A percentile compares a stretch with the other conserved stretches of the same genome.
Evolutionary conservation across 768 basidiomycete genomes (phyloP).

Genomic region (Gyrodon lividus): DNA sequence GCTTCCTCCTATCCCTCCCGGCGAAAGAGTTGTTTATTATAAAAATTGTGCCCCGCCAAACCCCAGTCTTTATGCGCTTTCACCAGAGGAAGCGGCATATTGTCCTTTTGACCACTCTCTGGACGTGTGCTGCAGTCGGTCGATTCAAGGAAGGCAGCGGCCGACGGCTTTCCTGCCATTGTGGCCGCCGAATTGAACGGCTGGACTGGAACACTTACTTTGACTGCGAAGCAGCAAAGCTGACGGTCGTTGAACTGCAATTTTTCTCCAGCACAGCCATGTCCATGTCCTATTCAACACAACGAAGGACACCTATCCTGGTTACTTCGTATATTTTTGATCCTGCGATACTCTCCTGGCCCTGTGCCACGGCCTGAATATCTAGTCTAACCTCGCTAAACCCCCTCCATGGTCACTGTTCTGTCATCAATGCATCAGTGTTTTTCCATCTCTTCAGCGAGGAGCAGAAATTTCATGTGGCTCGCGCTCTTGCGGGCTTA

Average conservation of each 20-base stretch:
- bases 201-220: constrained; percentile 27
- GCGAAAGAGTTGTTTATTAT: no score
- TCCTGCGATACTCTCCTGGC: constrained; percentile 35
- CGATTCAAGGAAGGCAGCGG: constrained; percentile 36
- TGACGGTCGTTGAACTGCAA: constrained; percentile 25
- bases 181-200: constrained; percentile 32
- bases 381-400: constrained; percentile 37
- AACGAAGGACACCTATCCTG: constrained; percentile 49
- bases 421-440: no score
- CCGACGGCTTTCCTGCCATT: constrained; percentile 38
- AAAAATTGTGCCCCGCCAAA: no score
- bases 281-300: constrained; percentile 56
- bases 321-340: constrained; percentile 48
- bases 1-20: no score
- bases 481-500: no score
- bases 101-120: background rate
- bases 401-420: no score
- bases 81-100: no score
- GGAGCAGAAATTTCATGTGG: no score
- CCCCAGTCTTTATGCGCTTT: no score
- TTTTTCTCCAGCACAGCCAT: constrained; percentile 54
- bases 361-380: constrained; percentile 23
- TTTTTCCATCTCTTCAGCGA: no score
- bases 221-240: background rate
- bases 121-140: background rate